Evolutionary conservation across 2,329 filamentous ascomycete species (phyloP).

Genomic region (Phaeophleospora eucalypticola): DNA sequence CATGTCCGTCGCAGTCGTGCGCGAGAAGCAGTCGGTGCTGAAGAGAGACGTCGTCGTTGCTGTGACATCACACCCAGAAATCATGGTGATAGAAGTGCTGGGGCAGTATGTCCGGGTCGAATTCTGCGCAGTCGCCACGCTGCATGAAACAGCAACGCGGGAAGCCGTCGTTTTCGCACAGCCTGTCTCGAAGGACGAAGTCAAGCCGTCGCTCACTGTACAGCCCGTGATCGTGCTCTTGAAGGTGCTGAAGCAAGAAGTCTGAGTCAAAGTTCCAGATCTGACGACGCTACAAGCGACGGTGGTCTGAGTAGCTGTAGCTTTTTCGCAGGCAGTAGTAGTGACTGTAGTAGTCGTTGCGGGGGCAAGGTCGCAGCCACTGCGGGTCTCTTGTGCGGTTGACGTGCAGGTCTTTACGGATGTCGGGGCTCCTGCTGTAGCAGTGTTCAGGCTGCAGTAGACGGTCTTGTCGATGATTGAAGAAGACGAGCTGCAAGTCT

Average conservation of each 20-base stretch:
- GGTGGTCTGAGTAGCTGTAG: slow-evolving; percentile 6
- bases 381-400: slow-evolving; percentile 4
- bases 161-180: slow-evolving; percentile 3
- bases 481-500: slow-evolving; percentile 7
- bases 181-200: neutral
- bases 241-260: too few species aligned
- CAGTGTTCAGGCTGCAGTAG: slow-evolving; percentile 5
- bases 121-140: slow-evolving; percentile 10
- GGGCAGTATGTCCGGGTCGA: slow-evolving; percentile 6
- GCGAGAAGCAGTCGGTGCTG: slow-evolving; percentile 8
- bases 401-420: slow-evolving; percentile 9
- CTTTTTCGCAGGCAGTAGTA: neutral
- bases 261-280: too few species aligned
- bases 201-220: neutral
- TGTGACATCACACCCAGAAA: slow-evolving; percentile 14
- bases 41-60: slow-evolving; percentile 6
- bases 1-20: slow-evolving; percentile 12
- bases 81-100: slow-evolving; percentile 1
- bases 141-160: slow-evolving; percentile 2
- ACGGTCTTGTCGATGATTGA: slow-evolving; percentile 12
- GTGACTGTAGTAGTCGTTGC: slow-evolving; percentile 2
- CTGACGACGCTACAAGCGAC: too few species aligned
- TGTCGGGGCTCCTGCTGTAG: neutral
- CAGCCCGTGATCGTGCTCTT: too few species aligned
- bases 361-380: slow-evolving; percentile 5